These are phyloP conservation scores for Xylariales sp. DNA, from an alignment of 2,329 filamentous ascomycete species.

Conservation along the genomic window DNA sequence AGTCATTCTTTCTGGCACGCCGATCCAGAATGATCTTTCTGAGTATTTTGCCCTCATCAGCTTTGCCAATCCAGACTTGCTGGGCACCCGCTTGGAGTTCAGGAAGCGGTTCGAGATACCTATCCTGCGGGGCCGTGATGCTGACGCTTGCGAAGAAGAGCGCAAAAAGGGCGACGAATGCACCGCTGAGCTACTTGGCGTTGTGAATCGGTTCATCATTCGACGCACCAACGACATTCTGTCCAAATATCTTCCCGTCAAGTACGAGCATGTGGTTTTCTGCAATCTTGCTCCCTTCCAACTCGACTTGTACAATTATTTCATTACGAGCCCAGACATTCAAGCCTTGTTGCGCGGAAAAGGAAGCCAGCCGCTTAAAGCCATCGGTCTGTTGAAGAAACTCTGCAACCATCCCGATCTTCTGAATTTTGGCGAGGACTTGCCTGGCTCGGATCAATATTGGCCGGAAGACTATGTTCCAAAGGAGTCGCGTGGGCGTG, in stretches of 20 bases:
- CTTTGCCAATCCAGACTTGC: conserved; percentile 90
- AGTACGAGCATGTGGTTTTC: conserved; percentile 99
- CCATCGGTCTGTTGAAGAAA: conserved; percentile 95
- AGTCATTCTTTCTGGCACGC: conserved; percentile 93
- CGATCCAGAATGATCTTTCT: conserved; percentile 97
- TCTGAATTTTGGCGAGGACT: conserved; percentile 73
- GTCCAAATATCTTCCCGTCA: conserved; percentile 95
- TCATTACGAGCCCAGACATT: conserved; percentile 93
- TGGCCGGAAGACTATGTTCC: conserved; percentile 86
- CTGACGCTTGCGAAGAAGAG: conserved; percentile 79
- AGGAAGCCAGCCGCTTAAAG: conserved; percentile 92
- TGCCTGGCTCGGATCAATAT: conserved; percentile 78
- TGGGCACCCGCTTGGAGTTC: conserved; percentile 87
- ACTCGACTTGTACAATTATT: conserved; percentile 90
- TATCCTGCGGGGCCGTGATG: conserved; percentile 87
- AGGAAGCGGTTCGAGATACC: conserved; percentile 91
- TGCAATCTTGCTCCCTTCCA: conserved; percentile 94
- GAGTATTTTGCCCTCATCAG: conserved; percentile 96
- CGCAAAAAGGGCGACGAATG: conserved; percentile 79
- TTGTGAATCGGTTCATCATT: conserved; percentile 99
- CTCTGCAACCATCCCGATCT: conserved; percentile 97
- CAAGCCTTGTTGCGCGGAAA: conserved; percentile 88
- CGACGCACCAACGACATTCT: conserved; percentile 95
- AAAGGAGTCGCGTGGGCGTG: conserved; percentile 80
- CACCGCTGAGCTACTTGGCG: conserved; percentile 69